Base-by-base conservation (phyloP, 345 rosid genomes). In the Anastatica hierochuntica region DNA sequence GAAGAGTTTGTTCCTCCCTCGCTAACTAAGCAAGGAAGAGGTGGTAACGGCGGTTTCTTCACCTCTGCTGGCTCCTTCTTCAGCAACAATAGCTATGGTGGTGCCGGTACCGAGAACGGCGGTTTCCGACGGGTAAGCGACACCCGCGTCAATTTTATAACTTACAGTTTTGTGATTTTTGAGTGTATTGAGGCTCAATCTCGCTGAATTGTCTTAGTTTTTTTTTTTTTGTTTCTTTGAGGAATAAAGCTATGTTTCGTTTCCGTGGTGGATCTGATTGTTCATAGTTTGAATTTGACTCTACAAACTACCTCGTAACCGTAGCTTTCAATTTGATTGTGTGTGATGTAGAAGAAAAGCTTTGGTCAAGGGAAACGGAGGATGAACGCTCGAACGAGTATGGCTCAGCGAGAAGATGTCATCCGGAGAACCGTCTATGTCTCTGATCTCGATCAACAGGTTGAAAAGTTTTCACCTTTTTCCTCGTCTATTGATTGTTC, bases 361-460 rank as follows among this genome's bases (percentile, higher is more conserved):
- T 81, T 49, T 34, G 68, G 72, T 66, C 97, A 83, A 74, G 95
- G 85, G 53, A 85, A 64, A 60, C 66, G 90, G 11, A 79, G 85
- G 54, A 60, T 77, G 71, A 89, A 81, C 43, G 73, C 78, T 60
- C 65, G 95, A 56, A 89, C 95, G 47, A 78, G 81, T 74, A 74
- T 78, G 85, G 97, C 97, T 56, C 97, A 89, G 75, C 58, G 81
- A 20, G 95, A 89, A 23, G 97, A 89, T 62, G 71, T 89, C 33
- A 83, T 89, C 40, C 72, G 90, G 16, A 72, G 88, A 78, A 89
- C 97, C 14, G 94, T 89, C 8, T 89, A 85, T 41, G 97, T 89
- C 35, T 85, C 97, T 67, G 97, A 89, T 74, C 83, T 89, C 45
- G 95, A 85, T 64, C 94, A 83, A 52, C 97, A 89, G 90, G 97